Evolutionary conservation across 805 yeast genomes (phyloP).

Genomic region (Candida xyloterini): DNA sequence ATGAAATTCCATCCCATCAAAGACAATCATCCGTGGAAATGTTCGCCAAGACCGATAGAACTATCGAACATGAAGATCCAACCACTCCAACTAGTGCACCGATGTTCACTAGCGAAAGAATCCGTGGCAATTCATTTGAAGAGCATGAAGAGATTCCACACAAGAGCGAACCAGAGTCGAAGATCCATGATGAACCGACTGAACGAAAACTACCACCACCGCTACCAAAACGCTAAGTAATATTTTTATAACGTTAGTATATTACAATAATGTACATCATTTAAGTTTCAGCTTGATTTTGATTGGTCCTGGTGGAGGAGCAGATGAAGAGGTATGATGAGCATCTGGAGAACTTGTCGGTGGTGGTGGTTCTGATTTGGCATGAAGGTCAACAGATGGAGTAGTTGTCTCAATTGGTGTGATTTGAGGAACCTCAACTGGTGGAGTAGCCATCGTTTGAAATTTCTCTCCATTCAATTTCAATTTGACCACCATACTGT

Average conservation of each 20-base stretch:
- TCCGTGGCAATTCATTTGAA: constrained; percentile 13
- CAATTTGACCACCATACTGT: constrained; percentile 9
- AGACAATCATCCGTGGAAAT: not conserved
- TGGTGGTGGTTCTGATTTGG: not conserved
- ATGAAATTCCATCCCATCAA: not conserved
- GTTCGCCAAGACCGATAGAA: not conserved
- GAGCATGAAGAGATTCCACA: not conserved
- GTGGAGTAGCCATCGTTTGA: not conserved
- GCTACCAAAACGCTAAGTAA: constrained; percentile 15
- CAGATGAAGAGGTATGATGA: not conserved
- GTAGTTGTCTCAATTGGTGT: not conserved
- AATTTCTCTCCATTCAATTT: not conserved
- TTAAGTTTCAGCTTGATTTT: constrained; percentile 23
- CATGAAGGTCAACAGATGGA: not conserved
- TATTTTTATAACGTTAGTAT: not conserved
- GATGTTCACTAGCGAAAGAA: constrained; percentile 27
- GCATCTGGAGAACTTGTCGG: not conserved
- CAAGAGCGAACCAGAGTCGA: not conserved
- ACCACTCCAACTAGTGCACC: constrained; percentile 22
- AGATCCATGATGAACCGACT: not conserved
- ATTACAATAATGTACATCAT: constrained; percentile 13
- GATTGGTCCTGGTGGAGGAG: not conserved
- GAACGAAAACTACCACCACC: constrained; percentile 17
- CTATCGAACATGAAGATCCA: constrained; percentile 1
- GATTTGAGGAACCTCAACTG: not conserved